Evolutionary conservation across 169 alveolate genomes (phyloP).

Genomic region (Theileria parva): DNA sequence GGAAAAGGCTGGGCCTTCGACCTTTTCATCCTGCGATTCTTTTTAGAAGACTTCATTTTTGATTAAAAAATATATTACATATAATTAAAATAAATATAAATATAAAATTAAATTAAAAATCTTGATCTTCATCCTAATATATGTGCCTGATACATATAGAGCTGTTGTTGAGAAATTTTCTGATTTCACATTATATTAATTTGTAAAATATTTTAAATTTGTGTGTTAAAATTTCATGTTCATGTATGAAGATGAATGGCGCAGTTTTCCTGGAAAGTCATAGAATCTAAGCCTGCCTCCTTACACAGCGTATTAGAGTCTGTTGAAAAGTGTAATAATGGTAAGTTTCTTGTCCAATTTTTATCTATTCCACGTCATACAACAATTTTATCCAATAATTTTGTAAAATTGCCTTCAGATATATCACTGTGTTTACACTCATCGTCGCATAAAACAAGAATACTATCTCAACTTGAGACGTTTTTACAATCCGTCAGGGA

Average conservation of each 20-base stretch:
- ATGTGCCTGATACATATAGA: conserved; percentile 4
- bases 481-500: conserved; percentile 42
- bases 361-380: neutral
- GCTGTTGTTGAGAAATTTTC: neutral
- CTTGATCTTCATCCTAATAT: neutral
- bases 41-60: conserved; percentile 45
- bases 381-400: neutral
- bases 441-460: conserved; percentile 29
- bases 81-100: neutral
- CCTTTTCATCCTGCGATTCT: conserved; percentile 59
- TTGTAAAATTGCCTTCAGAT: conserved; percentile 3
- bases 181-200: neutral
- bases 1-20: conserved; percentile 68
- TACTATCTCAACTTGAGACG: conserved; percentile 38
- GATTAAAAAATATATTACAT: conserved; percentile 6
- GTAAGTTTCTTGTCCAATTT: conserved; percentile 15
- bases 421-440: conserved; percentile 27
- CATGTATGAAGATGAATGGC: conserved; percentile 41
- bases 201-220: neutral
- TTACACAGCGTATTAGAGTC: conserved; percentile 38
- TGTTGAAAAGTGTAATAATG: conserved; percentile 49
- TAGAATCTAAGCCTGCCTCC: conserved; percentile 49
- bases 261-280: conserved; percentile 65
- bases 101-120: neutral
- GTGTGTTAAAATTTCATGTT: neutral